A percentile compares a stretch with the other conserved stretches of the same genome.
phyloP scores from a whole-genome alignment of 176 grass and related monocot genomes.

The Saccharum spontaneum region DNA sequence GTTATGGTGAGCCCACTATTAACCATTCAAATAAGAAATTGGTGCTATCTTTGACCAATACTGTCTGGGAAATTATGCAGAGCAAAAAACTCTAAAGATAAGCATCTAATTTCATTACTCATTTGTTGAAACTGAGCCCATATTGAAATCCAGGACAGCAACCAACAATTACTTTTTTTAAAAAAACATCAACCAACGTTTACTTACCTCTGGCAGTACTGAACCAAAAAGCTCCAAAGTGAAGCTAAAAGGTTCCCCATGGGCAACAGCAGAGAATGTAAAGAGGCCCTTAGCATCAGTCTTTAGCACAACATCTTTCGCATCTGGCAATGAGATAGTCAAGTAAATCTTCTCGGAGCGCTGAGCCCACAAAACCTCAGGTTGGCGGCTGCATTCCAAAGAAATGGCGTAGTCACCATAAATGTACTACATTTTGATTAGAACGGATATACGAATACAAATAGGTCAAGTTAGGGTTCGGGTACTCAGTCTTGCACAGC shows the following conservation, averaged over 20 bases:
- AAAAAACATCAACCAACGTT: slow-evolving; percentile 10
- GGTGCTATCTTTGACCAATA: not conserved
- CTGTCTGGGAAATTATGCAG: not conserved
- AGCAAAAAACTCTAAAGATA: not conserved
- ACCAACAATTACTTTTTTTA: slow-evolving; percentile 21
- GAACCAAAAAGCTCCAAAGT: slow-evolving; percentile 77
- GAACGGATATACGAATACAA: not conserved
- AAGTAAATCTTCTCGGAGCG: slow-evolving; percentile 84
- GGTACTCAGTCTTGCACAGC: not conserved
- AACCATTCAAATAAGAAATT: slow-evolving; percentile 16
- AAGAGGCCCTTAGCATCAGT: slow-evolving; percentile 61
- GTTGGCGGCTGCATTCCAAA: slow-evolving; percentile 69
- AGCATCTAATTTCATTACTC: not conserved
- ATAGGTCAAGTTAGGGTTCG: not conserved
- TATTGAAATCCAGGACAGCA: not conserved
- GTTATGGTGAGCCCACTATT: not conserved
- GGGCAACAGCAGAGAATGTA: slow-evolving; percentile 63
- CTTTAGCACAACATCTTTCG: slow-evolving; percentile 78
- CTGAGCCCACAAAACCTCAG: slow-evolving; percentile 94
- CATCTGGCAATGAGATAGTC: slow-evolving; percentile 84
- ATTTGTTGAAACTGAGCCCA: not conserved
- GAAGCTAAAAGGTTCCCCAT: slow-evolving; percentile 69
- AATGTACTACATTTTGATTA: not conserved
- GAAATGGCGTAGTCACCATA: not conserved
- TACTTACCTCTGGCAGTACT: slow-evolving; percentile 63